Percentiles rank a stretch among this genome's conserved stretches.
phyloP scores from a whole-genome alignment of 257 asterid species.

The Thymus quinquecostatus region DNA sequence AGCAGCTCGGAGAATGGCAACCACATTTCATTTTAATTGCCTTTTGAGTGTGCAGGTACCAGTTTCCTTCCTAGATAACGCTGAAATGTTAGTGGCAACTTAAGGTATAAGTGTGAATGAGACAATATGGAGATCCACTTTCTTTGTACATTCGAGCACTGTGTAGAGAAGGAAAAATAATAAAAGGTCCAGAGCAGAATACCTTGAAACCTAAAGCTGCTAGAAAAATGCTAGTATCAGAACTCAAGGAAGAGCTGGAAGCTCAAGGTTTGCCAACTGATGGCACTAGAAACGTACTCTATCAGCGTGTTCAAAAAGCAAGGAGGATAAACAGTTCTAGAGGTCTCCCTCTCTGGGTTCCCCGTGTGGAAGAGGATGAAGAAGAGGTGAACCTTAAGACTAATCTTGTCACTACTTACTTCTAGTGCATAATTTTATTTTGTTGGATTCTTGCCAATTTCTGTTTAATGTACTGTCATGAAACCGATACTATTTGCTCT shows the following conservation, averaged over 20 bases:
- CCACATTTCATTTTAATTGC: slow-evolving; percentile 97
- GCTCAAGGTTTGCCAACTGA: slow-evolving; percentile 97
- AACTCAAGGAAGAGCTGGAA: slow-evolving; percentile 94
- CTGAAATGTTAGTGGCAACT: neutral
- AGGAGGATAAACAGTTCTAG: slow-evolving; percentile 98
- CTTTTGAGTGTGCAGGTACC: slow-evolving; percentile 92
- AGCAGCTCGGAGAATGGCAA: slow-evolving; percentile 98
- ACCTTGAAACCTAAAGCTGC: slow-evolving; percentile 97
- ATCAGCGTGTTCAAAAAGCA: slow-evolving; percentile 99
- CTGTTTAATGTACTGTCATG: neutral
- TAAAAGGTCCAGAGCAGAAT: slow-evolving; percentile 86
- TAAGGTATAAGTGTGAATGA: slow-evolving; percentile 11
- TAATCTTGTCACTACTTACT: slow-evolving; percentile 1
- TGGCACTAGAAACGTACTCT: slow-evolving; percentile 96
- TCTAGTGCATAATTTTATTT: slow-evolving; percentile 13
- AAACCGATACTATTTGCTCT: slow-evolving; percentile 14
- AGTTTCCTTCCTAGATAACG: too few species aligned
- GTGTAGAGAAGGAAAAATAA: slow-evolving; percentile 98
- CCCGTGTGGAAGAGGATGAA: slow-evolving; percentile 97
- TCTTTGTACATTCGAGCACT: slow-evolving; percentile 92
- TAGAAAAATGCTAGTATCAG: slow-evolving; percentile 92
- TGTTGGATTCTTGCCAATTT: slow-evolving; percentile 16
- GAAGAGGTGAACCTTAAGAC: slow-evolving; percentile 70
- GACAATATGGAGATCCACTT: slow-evolving; percentile 94
- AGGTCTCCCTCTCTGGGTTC: slow-evolving; percentile 99